Evolutionary conservation across 2,329 filamentous ascomycete genomes (phyloP).

Genomic region (Arthrobotrys megalospora): DNA sequence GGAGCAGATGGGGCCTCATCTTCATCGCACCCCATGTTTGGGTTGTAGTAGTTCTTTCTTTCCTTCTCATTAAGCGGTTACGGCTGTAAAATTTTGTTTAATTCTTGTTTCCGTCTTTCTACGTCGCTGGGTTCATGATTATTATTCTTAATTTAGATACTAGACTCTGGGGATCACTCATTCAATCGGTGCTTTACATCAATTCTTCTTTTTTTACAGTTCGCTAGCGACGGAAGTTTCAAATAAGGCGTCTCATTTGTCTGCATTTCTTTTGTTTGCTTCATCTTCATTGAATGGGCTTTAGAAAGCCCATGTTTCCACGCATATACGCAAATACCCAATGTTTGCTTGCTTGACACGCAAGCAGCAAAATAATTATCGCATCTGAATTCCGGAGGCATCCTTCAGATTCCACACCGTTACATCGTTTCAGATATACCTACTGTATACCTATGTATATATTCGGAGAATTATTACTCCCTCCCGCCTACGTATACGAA

Average conservation of each 20-base stretch:
- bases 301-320: background rate
- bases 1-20: slow-evolving; percentile 45
- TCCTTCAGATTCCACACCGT: background rate
- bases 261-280: slow-evolving; percentile 1
- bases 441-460: background rate
- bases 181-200: slow-evolving; percentile 29
- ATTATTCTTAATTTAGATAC: slow-evolving; percentile 26
- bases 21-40: slow-evolving; percentile 56
- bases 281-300: background rate
- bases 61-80: slow-evolving; percentile 36
- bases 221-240: slow-evolving; percentile 16
- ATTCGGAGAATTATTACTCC: slow-evolving; percentile 23
- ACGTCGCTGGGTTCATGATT: background rate
- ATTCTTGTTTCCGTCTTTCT: slow-evolving; percentile 2
- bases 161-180: slow-evolving; percentile 39
- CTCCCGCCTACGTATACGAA: background rate
- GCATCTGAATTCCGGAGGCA: background rate
- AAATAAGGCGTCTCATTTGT: slow-evolving; percentile 3
- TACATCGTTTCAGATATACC: slow-evolving; percentile 8
- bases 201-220: background rate
- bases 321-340: background rate
- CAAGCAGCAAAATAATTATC: background rate
- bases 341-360: background rate
- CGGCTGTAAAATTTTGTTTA: slow-evolving; percentile 25
- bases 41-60: slow-evolving; percentile 39